Evolutionary conservation across 176 grass and related monocot species (phyloP).

Genomic region (Ananas comosus): DNA sequence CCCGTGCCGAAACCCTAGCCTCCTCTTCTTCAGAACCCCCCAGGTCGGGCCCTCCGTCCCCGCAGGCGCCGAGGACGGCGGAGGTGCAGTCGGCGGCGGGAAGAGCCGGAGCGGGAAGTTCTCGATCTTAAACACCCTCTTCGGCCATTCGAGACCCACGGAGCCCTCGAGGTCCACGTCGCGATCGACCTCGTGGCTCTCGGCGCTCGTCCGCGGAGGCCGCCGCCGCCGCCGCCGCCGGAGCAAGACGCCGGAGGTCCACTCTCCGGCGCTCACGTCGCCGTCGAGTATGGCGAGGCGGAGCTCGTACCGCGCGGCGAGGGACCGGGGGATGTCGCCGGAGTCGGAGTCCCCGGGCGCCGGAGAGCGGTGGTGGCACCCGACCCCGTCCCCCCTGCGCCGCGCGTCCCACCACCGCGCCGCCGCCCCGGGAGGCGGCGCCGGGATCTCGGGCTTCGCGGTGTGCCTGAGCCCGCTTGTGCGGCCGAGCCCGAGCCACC

Average conservation of each 20-base stretch:
- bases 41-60: constrained; percentile 32
- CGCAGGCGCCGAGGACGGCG: constrained; percentile 18
- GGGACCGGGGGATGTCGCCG: constrained; percentile 39
- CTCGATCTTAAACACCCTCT: constrained; percentile 56
- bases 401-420: background rate
- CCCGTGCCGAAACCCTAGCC: constrained; percentile 19
- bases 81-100: constrained; percentile 21
- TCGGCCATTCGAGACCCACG: constrained; percentile 25
- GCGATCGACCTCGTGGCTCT: constrained; percentile 6
- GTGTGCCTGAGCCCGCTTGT: constrained; percentile 87
- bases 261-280: background rate
- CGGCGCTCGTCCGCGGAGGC: background rate
- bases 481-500: constrained; percentile 51
- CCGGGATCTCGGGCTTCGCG: constrained; percentile 45
- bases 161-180: constrained; percentile 1
- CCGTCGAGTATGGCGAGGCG: background rate
- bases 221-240: constrained; percentile 10
- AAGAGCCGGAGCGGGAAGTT: constrained; percentile 25
- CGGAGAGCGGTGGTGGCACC: constrained; percentile 30
- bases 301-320: constrained; percentile 11
- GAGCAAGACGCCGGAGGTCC: constrained; percentile 25
- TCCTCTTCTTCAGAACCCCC: constrained; percentile 60
- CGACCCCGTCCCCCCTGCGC: constrained; percentile 30
- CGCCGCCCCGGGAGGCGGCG: constrained; percentile 16
- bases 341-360: background rate